Conservation (phyloP, 257 asterid species). For the Solanum ossicruentum region DNA sequence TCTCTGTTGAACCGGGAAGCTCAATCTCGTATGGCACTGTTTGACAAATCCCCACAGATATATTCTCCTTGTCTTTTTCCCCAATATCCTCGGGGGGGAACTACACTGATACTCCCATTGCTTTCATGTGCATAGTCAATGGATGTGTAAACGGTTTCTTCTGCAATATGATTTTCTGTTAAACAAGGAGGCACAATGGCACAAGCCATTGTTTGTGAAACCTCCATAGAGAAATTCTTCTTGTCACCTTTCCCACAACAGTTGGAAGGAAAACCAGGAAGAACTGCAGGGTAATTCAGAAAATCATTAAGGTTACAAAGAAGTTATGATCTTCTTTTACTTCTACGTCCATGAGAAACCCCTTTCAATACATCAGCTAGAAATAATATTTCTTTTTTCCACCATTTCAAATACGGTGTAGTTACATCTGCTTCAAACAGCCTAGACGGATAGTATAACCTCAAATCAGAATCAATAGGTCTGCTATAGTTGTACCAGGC, state of each 20-base stretch:
- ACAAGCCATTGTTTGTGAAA: no score
- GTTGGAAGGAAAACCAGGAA: not conserved
- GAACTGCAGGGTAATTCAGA: no score
- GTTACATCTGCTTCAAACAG: slow-evolving; percentile 11
- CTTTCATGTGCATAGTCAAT: rapidly evolving
- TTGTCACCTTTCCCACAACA: no score
- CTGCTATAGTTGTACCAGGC: not conserved
- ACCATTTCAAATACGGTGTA: slow-evolving; percentile 11
- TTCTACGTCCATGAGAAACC: not conserved
- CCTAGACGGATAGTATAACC: slow-evolving; percentile 5
- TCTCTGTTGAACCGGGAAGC: not conserved
- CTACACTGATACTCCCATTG: no score
- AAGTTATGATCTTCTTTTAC: not conserved
- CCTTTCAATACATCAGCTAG: not conserved
- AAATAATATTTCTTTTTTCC: slow-evolving; percentile 9
- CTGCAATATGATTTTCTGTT: no score
- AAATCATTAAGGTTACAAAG: no score
- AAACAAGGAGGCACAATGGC: not conserved
- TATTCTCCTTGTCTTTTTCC: not conserved
- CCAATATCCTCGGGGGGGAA: no score
- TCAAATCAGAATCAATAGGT: not conserved
- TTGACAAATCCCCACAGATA: not conserved
- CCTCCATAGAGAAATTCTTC: not conserved
- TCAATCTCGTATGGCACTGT: not conserved
- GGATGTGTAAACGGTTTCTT: no score